These are phyloP conservation scores for Vitis hybrid DNA, from an alignment of 177 flowering plant genomes.

Conservation along the genomic window DNA sequence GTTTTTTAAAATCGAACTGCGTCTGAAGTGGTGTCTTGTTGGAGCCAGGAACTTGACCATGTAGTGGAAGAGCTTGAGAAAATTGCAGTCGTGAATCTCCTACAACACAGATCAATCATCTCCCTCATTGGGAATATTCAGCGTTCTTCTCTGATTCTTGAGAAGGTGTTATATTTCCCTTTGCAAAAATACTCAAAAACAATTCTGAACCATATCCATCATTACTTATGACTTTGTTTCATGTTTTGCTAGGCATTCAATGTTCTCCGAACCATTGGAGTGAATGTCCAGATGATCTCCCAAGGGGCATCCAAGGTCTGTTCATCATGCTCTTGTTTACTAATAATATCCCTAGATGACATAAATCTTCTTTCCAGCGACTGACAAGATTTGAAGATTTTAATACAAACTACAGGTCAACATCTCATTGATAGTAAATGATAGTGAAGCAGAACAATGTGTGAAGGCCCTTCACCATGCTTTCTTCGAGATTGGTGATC, in stretches of 20 bases:
- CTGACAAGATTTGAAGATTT: no score
- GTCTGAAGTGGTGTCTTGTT: neutral
- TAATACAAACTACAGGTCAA: slow-evolving; percentile 56
- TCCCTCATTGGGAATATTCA: slow-evolving; percentile 98
- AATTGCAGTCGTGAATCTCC: slow-evolving; percentile 83
- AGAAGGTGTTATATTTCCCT: slow-evolving; percentile 52
- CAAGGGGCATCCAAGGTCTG: slow-evolving; percentile 98
- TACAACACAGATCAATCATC: slow-evolving; percentile 82
- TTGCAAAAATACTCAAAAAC: no score
- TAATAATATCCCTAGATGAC: no score
- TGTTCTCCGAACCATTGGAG: slow-evolving; percentile 65
- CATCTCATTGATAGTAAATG: slow-evolving; percentile 89
- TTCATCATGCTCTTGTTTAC: neutral
- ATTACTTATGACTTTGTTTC: neutral
- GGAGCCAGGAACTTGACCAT: slow-evolving; percentile 84
- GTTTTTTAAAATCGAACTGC: no score
- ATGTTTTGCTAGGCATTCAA: slow-evolving; percentile 58
- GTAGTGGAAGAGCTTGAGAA: slow-evolving; percentile 93
- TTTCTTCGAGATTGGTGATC: slow-evolving; percentile 57
- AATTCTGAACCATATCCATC: no score
- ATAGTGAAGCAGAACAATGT: slow-evolving; percentile 84
- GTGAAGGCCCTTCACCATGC: slow-evolving; percentile 75
- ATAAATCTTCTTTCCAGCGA: no score
- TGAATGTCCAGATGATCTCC: slow-evolving; percentile 98
- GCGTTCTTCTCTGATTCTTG: slow-evolving; percentile 78